A percentile compares a stretch with the other conserved stretches of the same genome.
phyloP scores from a whole-genome alignment of 2,329 filamentous ascomycete species.

The Raffaelea ambrosiae region DNA sequence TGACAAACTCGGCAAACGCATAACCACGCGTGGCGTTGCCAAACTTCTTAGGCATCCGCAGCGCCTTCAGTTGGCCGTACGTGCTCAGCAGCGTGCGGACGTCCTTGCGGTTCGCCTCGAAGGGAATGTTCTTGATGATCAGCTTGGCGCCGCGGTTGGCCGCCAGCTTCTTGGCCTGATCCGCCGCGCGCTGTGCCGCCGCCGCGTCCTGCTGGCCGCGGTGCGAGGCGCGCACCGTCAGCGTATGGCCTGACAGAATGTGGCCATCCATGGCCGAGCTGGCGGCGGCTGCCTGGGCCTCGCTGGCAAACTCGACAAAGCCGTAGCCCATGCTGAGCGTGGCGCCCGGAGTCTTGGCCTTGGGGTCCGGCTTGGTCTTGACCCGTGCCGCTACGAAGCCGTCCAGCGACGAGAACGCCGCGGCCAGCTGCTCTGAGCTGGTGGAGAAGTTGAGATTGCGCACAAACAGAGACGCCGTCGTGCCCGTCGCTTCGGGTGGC shows the following conservation, averaged over 20 bases:
- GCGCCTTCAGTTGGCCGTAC: constrained; percentile 86
- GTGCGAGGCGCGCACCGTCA: constrained; percentile 80
- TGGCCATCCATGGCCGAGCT: constrained; percentile 80
- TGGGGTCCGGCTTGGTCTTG: constrained; percentile 77
- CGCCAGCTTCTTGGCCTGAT: constrained; percentile 72
- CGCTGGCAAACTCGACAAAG: constrained; percentile 80
- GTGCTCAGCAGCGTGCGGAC: constrained; percentile 75
- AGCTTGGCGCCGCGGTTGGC: constrained; percentile 72
- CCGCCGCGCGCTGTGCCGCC: constrained; percentile 74
- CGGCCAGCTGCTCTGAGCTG: constrained; percentile 64
- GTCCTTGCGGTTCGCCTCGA: constrained; percentile 91
- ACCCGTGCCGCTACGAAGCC: constrained; percentile 86
- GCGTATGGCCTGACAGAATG: constrained; percentile 76
- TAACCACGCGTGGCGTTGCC: constrained; percentile 84
- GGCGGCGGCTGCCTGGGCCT: constrained; percentile 70
- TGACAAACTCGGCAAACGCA: constrained; percentile 82
- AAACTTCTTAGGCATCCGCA: constrained; percentile 92
- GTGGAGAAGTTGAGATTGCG: constrained; percentile 92
- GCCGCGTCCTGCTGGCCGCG: constrained; percentile 72
- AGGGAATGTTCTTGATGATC: constrained; percentile 96
- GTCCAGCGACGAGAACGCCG: constrained; percentile 71
- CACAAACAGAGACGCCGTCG: constrained; percentile 81
- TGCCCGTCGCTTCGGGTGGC: constrained; percentile 33
- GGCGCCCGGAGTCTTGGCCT: constrained; percentile 75
- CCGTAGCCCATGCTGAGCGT: constrained; percentile 95